phyloP scores from a whole-genome alignment of 2,329 filamentous ascomycete species.

The Colletotrichum horii region DNA sequence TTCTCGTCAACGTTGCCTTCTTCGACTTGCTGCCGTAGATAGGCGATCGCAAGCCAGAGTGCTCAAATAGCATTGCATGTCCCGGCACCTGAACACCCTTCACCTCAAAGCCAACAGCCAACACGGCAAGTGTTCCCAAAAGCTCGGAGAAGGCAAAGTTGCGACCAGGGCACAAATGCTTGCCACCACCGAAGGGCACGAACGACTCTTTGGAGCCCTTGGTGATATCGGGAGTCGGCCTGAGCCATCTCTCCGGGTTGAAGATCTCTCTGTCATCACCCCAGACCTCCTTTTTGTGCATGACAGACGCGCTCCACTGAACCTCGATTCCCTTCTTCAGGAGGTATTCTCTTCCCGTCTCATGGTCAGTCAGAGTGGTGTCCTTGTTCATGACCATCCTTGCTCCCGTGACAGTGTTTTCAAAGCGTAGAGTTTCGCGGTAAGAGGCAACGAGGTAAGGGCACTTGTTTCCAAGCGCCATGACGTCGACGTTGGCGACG shows the following conservation, averaged over 20 bases:
- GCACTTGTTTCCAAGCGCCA: slow-evolving; percentile 39
- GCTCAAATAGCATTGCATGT: slow-evolving; percentile 3
- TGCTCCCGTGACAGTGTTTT: slow-evolving; percentile 39
- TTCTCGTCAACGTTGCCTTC: slow-evolving; percentile 18
- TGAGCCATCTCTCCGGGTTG: slow-evolving; percentile 29
- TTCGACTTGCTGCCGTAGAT: slow-evolving; percentile 10
- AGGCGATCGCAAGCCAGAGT: slow-evolving; percentile 16
- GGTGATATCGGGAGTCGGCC: not conserved
- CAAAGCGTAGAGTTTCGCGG: slow-evolving; percentile 47
- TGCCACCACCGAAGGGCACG: slow-evolving; percentile 37
- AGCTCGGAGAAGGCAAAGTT: slow-evolving; percentile 37
- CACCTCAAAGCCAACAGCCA: slow-evolving; percentile 28
- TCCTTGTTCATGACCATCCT: slow-evolving; percentile 44
- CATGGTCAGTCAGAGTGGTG: slow-evolving; percentile 33
- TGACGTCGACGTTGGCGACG: slow-evolving; percentile 35
- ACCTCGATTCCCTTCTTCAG: slow-evolving; percentile 31
- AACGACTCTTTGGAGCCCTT: slow-evolving; percentile 29
- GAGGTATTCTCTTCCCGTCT: slow-evolving; percentile 27
- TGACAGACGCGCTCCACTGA: slow-evolving; percentile 29
- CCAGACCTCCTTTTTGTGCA: slow-evolving; percentile 30
- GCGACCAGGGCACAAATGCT: slow-evolving; percentile 36
- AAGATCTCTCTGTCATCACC: slow-evolving; percentile 28
- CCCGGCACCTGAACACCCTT: slow-evolving; percentile 26
- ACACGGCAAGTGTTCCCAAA: slow-evolving; percentile 24
- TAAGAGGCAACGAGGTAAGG: slow-evolving; percentile 46